Evolutionary conservation across 306 rosid genomes (phyloP).

Genomic region (Arachis stenosperma): DNA sequence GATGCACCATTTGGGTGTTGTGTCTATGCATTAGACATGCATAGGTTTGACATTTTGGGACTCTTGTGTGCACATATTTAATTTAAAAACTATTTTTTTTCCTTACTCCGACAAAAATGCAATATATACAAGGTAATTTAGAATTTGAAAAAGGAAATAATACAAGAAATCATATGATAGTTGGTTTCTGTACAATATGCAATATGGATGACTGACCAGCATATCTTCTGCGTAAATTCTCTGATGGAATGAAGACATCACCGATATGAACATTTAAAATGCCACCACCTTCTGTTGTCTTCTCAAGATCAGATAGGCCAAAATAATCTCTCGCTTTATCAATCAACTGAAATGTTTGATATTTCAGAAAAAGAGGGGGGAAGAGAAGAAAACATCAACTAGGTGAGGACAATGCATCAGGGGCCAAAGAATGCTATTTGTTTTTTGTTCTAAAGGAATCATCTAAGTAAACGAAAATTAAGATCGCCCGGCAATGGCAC

Average conservation of each 20-base stretch:
- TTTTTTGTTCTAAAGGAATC: background rate
- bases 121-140: too few relatives aligned
- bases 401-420: constrained; percentile 22
- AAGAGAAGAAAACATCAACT: background rate
- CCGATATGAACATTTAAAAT: constrained; percentile 75
- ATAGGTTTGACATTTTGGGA: too few relatives aligned
- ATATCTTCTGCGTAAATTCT: constrained; percentile 59
- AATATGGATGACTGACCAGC: constrained; percentile 71
- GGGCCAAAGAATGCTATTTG: background rate
- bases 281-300: constrained; percentile 75
- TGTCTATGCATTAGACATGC: too few relatives aligned
- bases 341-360: constrained; percentile 63
- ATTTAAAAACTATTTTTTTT: too few relatives aligned
- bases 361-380: constrained; percentile 16
- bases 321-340: constrained; percentile 79
- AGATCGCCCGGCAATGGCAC: background rate
- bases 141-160: too few relatives aligned
- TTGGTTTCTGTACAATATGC: constrained; percentile 3
- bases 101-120: too few relatives aligned
- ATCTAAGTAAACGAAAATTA: background rate
- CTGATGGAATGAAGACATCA: constrained; percentile 70
- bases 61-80: too few relatives aligned
- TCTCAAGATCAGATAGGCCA: constrained; percentile 85
- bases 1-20: too few relatives aligned
- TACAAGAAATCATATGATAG: too few relatives aligned